Percentiles rank a stretch among this genome's conserved stretches.
These are phyloP conservation scores for Pythium oligandrum DNA, from an alignment of 352 stramenopile genomes.

Conservation along the genomic window DNA sequence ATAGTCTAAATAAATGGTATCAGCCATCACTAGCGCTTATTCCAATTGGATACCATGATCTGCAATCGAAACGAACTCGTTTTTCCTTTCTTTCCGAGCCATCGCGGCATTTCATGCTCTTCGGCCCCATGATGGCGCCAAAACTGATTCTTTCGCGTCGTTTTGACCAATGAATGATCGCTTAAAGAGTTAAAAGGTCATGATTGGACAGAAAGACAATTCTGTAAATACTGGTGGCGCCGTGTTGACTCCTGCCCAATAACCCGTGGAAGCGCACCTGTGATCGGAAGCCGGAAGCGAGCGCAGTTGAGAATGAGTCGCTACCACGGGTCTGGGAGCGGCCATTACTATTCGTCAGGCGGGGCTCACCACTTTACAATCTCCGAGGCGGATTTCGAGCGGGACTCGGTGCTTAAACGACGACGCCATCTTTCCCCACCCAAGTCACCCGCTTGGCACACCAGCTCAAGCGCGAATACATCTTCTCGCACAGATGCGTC, in stretches of 20 bases:
- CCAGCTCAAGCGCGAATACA: not conserved
- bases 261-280: not conserved
- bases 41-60: no score
- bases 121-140: no score
- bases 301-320: slow-evolving; percentile 8
- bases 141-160: no score
- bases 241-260: not conserved
- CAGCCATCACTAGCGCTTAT: no score
- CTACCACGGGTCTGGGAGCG: not conserved
- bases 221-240: no score
- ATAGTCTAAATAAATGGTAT: no score
- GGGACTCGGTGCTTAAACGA: slow-evolving; percentile 48
- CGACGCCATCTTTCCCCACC: slow-evolving; percentile 34
- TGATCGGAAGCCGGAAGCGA: not conserved
- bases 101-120: no score
- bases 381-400: slow-evolving; percentile 52
- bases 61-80: no score
- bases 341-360: not conserved
- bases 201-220: no score
- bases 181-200: no score
- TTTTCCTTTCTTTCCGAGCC: no score
- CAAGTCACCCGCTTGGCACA: slow-evolving; percentile 1
- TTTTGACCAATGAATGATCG: no score
- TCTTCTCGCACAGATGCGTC: not conserved
- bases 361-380: slow-evolving; percentile 39